A percentile compares a stretch with the other conserved stretches of the same genome.
phyloP scores from a whole-genome alignment of 2,329 filamentous ascomycete species.

The Claviceps quebecensis region DNA sequence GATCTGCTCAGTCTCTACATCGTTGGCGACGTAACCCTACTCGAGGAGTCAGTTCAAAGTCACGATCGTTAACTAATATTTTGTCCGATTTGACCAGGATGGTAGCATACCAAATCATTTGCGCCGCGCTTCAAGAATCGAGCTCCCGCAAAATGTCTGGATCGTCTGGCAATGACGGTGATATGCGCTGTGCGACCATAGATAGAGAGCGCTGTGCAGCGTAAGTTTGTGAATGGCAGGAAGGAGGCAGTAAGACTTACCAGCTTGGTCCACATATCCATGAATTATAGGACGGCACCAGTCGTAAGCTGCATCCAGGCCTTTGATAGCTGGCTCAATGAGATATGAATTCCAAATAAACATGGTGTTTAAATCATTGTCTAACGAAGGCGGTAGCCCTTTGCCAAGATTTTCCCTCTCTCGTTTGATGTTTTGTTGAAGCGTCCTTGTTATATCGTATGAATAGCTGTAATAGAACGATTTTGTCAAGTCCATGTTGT shows the following conservation, averaged over 20 bases:
- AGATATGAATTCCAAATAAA: conserved; percentile 97
- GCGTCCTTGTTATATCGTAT: conserved; percentile 83
- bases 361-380: conserved; percentile 74
- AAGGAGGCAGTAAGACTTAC: conserved; percentile 15
- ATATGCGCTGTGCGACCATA: conserved; percentile 85
- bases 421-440: conserved; percentile 81
- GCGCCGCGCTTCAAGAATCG: conserved; percentile 87
- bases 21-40: conserved; percentile 84
- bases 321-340: conserved; percentile 55
- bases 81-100: no score
- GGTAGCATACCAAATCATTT: conserved; percentile 54
- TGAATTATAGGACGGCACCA: conserved; percentile 96
- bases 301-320: conserved; percentile 70
- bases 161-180: conserved; percentile 83
- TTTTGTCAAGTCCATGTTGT: conserved; percentile 76
- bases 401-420: conserved; percentile 59
- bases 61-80: no score
- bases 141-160: conserved; percentile 85
- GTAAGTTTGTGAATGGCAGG: not conserved
- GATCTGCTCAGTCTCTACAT: conserved; percentile 97
- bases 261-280: conserved; percentile 85
- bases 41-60: not conserved
- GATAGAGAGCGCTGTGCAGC: conserved; percentile 48
- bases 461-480: conserved; percentile 99
- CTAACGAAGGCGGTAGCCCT: conserved; percentile 43